Evolutionary conservation across 805 yeast species (phyloP).

Genomic region (Ogataea kodamae): DNA sequence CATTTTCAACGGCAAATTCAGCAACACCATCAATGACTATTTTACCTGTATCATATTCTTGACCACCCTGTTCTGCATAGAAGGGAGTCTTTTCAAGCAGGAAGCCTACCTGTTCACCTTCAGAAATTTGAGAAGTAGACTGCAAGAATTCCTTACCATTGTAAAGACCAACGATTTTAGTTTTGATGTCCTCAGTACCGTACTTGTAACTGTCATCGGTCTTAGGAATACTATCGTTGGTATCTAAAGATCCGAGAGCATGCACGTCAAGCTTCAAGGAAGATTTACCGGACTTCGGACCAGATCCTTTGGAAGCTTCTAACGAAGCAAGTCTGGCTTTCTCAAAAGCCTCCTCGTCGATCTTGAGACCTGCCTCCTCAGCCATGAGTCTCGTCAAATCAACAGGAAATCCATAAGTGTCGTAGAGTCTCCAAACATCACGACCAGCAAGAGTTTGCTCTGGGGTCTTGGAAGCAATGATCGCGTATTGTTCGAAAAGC

Average conservation of each 20-base stretch:
- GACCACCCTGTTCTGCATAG: constrained; percentile 99
- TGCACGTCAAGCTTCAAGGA: constrained; percentile 88
- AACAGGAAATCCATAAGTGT: constrained; percentile 98
- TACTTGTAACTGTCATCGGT: constrained; percentile 85
- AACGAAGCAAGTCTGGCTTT: constrained; percentile 82
- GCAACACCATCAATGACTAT: constrained; percentile 82
- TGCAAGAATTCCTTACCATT: constrained; percentile 62
- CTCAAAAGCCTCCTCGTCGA: constrained; percentile 91
- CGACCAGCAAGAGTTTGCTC: constrained; percentile 80
- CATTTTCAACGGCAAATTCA: constrained; percentile 88
- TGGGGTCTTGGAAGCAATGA: constrained; percentile 70
- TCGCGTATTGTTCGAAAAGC: constrained; percentile 89
- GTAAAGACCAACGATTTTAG: constrained; percentile 69
- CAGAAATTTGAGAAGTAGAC: constrained; percentile 33
- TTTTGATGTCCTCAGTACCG: constrained; percentile 62
- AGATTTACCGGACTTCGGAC: constrained; percentile 49
- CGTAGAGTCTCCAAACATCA: constrained; percentile 98
- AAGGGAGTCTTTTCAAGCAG: constrained; percentile 87
- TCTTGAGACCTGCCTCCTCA: constrained; percentile 90
- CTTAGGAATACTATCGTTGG: constrained; percentile 58
- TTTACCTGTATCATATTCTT: constrained; percentile 93
- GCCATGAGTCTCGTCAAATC: constrained; percentile 98
- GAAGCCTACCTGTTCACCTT: constrained; percentile 65
- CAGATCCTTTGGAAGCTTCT: constrained; percentile 93
- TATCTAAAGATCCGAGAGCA: constrained; percentile 68